phyloP scores from a whole-genome alignment of 805 yeast genomes.

The Tetrapisispora pingtungensis region DNA sequence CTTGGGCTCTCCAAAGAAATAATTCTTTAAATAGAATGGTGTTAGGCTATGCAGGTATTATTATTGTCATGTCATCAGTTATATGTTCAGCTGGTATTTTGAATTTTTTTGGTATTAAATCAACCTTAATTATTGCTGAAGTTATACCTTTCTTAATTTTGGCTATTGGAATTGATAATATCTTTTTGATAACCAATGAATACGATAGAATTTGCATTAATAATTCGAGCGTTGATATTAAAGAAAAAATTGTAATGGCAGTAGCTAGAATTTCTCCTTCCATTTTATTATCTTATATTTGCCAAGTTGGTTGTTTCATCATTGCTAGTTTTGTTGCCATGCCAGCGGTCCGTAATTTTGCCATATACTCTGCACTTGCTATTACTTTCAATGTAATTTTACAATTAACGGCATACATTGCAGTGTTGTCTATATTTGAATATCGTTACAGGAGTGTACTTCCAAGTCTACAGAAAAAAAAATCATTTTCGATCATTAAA shows the following conservation, averaged over 20 bases:
- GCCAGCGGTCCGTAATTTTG: constrained; percentile 96
- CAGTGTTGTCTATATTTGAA: constrained; percentile 43
- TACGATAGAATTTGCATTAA: constrained; percentile 44
- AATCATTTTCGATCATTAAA: constrained; percentile 12
- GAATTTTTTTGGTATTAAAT: constrained; percentile 64
- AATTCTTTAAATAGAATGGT: constrained; percentile 46
- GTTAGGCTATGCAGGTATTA: constrained; percentile 75
- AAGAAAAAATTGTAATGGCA: constrained; percentile 52
- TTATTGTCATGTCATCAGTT: constrained; percentile 74
- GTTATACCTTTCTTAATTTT: constrained; percentile 88
- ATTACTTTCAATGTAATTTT: constrained; percentile 63
- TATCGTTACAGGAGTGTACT: constrained; percentile 1
- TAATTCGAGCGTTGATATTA: constrained; percentile 39
- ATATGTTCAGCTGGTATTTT: constrained; percentile 74
- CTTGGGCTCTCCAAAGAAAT: constrained; percentile 50
- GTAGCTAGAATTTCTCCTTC: constrained; percentile 79
- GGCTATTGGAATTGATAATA: constrained; percentile 95
- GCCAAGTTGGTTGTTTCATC: constrained; percentile 71
- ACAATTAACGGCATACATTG: constrained; percentile 73
- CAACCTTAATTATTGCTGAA: constrained; percentile 89
- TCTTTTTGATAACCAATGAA: constrained; percentile 78
- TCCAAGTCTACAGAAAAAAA: constrained; percentile 1
- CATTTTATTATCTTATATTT: constrained; percentile 61
- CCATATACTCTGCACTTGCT: constrained; percentile 82
- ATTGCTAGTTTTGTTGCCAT: constrained; percentile 74